These are phyloP conservation scores for Sporothrix sp. DNA, from an alignment of 2,329 filamentous ascomycete genomes.

Conservation along the genomic window DNA sequence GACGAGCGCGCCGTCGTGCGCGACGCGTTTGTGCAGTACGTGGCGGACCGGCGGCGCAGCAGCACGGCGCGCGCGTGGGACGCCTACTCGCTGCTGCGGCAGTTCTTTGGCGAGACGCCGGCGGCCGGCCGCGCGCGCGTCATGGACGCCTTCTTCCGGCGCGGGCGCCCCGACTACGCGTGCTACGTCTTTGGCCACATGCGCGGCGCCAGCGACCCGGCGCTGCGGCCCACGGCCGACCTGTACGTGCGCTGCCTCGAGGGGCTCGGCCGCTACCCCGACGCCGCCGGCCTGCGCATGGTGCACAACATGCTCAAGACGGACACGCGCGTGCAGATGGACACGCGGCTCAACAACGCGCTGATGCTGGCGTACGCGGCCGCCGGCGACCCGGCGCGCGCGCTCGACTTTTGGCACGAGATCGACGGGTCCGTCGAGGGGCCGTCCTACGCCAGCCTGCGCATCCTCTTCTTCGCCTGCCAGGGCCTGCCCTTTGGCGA, in stretches of 20 bases:
- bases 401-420: constrained; percentile 72
- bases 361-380: constrained; percentile 78
- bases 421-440: constrained; percentile 80
- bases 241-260: constrained; percentile 73
- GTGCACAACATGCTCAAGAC: constrained; percentile 93
- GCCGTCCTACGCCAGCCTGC: constrained; percentile 70
- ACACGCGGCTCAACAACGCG: constrained; percentile 69
- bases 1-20: constrained; percentile 59
- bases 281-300: constrained; percentile 53
- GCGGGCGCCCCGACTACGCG: constrained; percentile 73
- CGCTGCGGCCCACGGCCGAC: constrained; percentile 56
- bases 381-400: constrained; percentile 54
- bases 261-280: constrained; percentile 49
- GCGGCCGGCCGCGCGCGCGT: constrained; percentile 55
- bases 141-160: constrained; percentile 72
- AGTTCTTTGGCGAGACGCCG: constrained; percentile 58
- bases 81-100: constrained; percentile 54
- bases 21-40: constrained; percentile 57
- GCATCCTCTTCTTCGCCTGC: constrained; percentile 71
- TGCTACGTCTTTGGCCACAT: constrained; percentile 85
- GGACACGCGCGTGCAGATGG: constrained; percentile 68
- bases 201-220: constrained; percentile 60
- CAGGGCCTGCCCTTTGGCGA: constrained; percentile 52
- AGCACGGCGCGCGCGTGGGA: constrained; percentile 57
- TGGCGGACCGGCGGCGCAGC: constrained; percentile 46